These are phyloP conservation scores for Pichia sporocuriosa DNA, from an alignment of 805 yeast genomes.

Conservation along the genomic window DNA sequence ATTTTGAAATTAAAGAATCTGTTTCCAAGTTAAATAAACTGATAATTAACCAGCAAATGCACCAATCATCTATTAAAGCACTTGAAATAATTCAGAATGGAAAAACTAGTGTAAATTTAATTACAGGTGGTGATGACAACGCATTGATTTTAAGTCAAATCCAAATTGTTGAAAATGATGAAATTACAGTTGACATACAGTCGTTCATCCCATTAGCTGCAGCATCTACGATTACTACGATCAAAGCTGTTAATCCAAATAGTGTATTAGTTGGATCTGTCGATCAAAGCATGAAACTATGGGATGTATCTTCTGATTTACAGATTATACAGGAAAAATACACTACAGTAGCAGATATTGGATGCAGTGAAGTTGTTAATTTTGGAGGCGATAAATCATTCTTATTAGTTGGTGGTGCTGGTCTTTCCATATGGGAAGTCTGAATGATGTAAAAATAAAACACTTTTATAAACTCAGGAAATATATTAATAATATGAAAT, in stretches of 20 bases:
- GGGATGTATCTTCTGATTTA: slow-evolving; percentile 43
- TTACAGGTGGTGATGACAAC: slow-evolving; percentile 94
- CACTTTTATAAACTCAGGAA: neutral
- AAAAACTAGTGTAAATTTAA: slow-evolving; percentile 26
- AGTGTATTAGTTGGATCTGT: slow-evolving; percentile 63
- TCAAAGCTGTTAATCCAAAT: slow-evolving; percentile 31
- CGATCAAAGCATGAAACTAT: slow-evolving; percentile 68
- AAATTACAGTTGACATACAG: slow-evolving; percentile 23
- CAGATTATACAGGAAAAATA: slow-evolving; percentile 37
- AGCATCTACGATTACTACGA: slow-evolving; percentile 76
- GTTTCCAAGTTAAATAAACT: slow-evolving; percentile 17
- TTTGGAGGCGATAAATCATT: slow-evolving; percentile 25
- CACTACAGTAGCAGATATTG: slow-evolving; percentile 90
- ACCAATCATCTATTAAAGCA: slow-evolving; percentile 80
- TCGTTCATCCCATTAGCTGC: slow-evolving; percentile 56
- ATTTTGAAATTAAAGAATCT: neutral
- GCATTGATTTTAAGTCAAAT: slow-evolving; percentile 42
- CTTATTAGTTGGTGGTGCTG: slow-evolving; percentile 72
- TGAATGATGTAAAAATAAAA: neutral
- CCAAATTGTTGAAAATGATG: slow-evolving; percentile 19
- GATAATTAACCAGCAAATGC: slow-evolving; percentile 46
- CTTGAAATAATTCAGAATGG: slow-evolving; percentile 28
- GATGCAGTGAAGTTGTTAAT: slow-evolving; percentile 46
- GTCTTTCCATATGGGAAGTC: slow-evolving; percentile 36
- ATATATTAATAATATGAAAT: neutral